Base-by-base conservation (phyloP, 1,284 basidiomycete species). In the Tranzscheliella williamsii region DNA sequence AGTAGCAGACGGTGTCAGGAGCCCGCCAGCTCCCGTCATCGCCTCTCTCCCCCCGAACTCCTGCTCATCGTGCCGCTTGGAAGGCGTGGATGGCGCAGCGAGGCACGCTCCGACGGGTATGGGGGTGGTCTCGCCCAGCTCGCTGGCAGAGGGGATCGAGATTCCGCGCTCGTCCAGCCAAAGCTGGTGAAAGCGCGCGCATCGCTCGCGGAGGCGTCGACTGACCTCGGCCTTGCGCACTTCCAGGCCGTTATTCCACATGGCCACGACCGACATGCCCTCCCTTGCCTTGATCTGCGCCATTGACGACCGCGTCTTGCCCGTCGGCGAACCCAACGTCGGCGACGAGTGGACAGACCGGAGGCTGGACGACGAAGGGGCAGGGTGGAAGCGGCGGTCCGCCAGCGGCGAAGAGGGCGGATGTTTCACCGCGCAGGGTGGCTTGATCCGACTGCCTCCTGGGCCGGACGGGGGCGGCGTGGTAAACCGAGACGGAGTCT, bases 11-110 rank as follows among this genome's bases (percentile, higher is more conserved):
- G 62, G 60, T 3, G 60, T 63, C 17, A 52, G 29, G 4, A 63
- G 27, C 0, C 60, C 60, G 4, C 62, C 62, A 16, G 48, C 49
- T 9, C 60, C 60, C 49, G 50, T 49, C 17, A 82, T 91, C 83
- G 85, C 71, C 87, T 87, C 78, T 91, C 92, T 80, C 85, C 92
- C 61, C 83, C 95, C 31, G 84, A 91, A 27, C 86, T 90, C 22
- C 84, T 86, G 73, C 91, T 96, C 81, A 79, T 91, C 66, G 84
- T 96, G 72, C 92, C 92, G 41, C 84, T 16, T 16, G 9, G 29
- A 29, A 23, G 23, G 24, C 18, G 48, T 33, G 5, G 21, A 17
- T 11, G 54, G 22, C 16, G 51, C 42, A 13, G 42, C 38, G n/a
- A 37, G 6, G n/a, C 42, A 26, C 13, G 42, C 30, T 15, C 38